Evolutionary conservation across 495 filamentous ascomycete species (phyloP), one percentile per base, ranked within the genome.

Genomic region (Penicillium pulvis): DNA sequence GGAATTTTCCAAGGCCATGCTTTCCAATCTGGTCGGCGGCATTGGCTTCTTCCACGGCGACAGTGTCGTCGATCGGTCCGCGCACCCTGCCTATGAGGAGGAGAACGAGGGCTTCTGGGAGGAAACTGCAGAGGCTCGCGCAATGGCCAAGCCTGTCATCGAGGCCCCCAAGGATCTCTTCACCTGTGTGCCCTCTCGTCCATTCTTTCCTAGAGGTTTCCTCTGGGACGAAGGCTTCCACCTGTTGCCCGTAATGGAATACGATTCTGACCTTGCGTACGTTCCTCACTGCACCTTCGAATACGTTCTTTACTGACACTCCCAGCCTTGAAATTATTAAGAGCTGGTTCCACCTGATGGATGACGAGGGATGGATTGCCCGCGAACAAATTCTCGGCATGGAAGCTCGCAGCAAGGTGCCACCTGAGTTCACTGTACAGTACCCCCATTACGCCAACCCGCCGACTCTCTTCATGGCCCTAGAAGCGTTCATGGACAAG

Each of bases 171-270:
- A 87, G 56, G 90, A 96, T 69, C 85, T 98, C 1, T 98, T 93
- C 67, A 96, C 93, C 28, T 92, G 89, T 69, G 90, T 98, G 55
- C 94, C 94, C 6, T 97, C 93, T 24, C 79, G 94, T 16, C 90
- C 94, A 2, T 98, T 98, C 81, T 98, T 98, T 71, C 95, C 94
- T 1, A 79, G 94, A 66, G 94, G 94, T 0, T 98, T 98, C 72
- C 79, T 97, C 8, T 98, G 94, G 94, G 94, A 98, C 70, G 94
- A 98, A 67, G 94, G 94, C 2, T 98, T 98, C 74, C 94, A 98
- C 67, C 79, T 98, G 35, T 81, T 98, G 54, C 95, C 95, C 17
- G 84, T 98, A 46, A 82, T 89, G 20, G 95, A 98, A 62, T 98
- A 91, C 85, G 94, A 98, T 66, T 86, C 90, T 33, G 92, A 96